Conservation (phyloP, 352 stramenopile genomes). For the Phytophthora hibernalis region DNA sequence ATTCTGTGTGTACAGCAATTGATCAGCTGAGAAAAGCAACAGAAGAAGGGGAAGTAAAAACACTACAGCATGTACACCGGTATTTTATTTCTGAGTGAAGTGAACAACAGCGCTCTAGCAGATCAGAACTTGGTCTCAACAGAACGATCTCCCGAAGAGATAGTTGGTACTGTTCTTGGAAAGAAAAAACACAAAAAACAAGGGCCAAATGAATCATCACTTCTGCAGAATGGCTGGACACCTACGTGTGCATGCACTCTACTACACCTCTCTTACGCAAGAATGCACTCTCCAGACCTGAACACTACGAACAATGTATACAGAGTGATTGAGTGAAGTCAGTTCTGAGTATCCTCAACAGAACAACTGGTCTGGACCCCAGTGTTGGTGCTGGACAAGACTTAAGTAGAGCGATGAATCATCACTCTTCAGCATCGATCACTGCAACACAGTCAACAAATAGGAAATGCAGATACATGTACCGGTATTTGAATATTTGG, state of each 20-base stretch:
- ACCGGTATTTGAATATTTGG: conserved; percentile 22
- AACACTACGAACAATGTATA: neutral
- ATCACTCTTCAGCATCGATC: conserved; percentile 9
- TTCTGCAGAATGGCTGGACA: too few species aligned
- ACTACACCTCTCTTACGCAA: too few species aligned
- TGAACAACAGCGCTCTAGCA: neutral
- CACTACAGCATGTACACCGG: too few species aligned
- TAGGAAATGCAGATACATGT: conserved; percentile 16
- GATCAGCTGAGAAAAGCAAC: too few species aligned
- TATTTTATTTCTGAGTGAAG: too few species aligned
- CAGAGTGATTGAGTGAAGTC: conserved; percentile 14
- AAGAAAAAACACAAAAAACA: neutral
- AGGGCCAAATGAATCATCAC: too few species aligned
- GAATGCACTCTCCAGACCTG: neutral
- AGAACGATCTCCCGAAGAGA: conserved; percentile 26
- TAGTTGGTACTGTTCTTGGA: conserved; percentile 39
- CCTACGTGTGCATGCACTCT: too few species aligned
- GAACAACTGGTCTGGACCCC: conserved; percentile 11
- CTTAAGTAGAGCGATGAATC: too few species aligned
- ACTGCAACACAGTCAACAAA: neutral
- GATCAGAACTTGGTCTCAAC: conserved; percentile 35
- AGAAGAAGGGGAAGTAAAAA: too few species aligned
- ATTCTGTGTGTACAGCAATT: neutral
- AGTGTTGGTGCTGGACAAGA: conserved; percentile 39
- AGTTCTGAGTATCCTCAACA: conserved; percentile 23